A percentile compares a stretch with the other conserved stretches of the same genome.
These are phyloP conservation scores for Dalbergia cochinchinensis DNA, from an alignment of 306 rosid genomes.

Conservation along the genomic window DNA sequence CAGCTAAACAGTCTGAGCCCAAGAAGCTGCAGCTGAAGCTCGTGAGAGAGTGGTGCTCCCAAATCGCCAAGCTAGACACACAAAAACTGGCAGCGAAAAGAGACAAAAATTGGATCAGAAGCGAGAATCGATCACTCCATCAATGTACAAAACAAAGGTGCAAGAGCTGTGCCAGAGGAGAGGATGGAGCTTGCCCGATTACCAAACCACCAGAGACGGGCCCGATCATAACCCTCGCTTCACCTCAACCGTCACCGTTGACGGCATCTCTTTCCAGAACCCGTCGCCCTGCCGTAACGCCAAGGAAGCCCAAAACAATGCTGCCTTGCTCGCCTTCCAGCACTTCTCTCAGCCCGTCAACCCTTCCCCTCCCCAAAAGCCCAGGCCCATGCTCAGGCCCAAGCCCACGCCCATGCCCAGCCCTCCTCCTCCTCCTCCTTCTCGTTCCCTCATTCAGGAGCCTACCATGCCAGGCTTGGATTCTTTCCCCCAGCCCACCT, in stretches of 20 bases:
- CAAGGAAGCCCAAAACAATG: conserved; percentile 68
- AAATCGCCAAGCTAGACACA: too few relatives aligned
- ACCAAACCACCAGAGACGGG: conserved; percentile 51
- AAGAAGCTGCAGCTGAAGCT: not conserved
- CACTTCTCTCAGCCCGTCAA: conserved; percentile 47
- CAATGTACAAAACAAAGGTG: conserved; percentile 66
- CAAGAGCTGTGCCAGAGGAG: conserved; percentile 67
- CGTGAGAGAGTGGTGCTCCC: not conserved
- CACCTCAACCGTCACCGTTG: conserved; percentile 51
- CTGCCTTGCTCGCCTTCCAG: conserved; percentile 64
- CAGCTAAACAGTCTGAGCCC: not conserved
- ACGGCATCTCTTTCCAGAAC: conserved; percentile 36
- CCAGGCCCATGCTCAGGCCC: not conserved
- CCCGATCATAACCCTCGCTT: conserved; percentile 60
- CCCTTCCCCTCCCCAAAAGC: not conserved
- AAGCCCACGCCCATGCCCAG: not conserved
- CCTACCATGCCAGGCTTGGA: not conserved
- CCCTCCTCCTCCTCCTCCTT: not conserved
- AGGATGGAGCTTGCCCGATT: conserved; percentile 58
- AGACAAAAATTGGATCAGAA: not conserved
- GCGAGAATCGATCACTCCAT: not conserved
- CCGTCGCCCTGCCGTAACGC: conserved; percentile 19
- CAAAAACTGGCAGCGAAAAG: too few relatives aligned
- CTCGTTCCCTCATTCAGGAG: not conserved
- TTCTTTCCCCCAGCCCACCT: conserved; percentile 7